phyloP scores from a whole-genome alignment of 2,329 filamentous ascomycete species.

The Sporothrix globosa region DNA sequence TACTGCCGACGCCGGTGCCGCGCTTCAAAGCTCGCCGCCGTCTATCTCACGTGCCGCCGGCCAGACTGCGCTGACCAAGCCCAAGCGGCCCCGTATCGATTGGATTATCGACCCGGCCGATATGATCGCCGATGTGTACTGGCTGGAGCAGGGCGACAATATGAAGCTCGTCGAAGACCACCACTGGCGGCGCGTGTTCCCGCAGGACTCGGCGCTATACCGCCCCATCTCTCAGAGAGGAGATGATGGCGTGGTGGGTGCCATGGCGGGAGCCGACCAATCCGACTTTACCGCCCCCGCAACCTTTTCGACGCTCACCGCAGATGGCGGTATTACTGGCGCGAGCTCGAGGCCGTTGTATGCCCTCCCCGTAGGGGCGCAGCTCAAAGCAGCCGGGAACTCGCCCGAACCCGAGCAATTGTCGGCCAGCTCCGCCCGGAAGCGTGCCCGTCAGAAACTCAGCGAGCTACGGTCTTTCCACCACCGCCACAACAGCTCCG shows the following conservation, averaged over 20 bases:
- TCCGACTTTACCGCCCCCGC: background rate
- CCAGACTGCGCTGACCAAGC: conserved; percentile 51
- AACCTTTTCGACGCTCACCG: background rate
- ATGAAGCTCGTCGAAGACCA: conserved; percentile 81
- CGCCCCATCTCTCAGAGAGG: conserved; percentile 41
- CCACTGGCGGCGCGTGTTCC: conserved; percentile 73
- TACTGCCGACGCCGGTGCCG: conserved; percentile 49
- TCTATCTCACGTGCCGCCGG: conserved; percentile 45
- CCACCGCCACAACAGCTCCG: conserved; percentile 57
- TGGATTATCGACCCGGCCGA: conserved; percentile 85
- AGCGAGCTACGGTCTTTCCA: conserved; percentile 60
- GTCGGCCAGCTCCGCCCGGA: conserved; percentile 57
- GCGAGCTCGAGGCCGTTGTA: background rate
- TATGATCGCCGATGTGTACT: conserved; percentile 85
- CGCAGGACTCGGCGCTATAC: conserved; percentile 43
- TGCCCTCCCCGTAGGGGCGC: background rate
- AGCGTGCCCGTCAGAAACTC: conserved; percentile 63
- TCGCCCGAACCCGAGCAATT: conserved; percentile 47
- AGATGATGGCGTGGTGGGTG: conserved; percentile 29
- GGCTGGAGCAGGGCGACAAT: conserved; percentile 82
- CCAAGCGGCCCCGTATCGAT: conserved; percentile 74
- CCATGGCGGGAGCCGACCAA: background rate
- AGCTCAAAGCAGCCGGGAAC: conserved; percentile 31
- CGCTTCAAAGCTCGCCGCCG: conserved; percentile 49
- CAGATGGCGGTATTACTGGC: conserved; percentile 1